Evolutionary conservation across 2,329 filamentous ascomycete genomes (phyloP).

Genomic region (Fusarium metavorans): DNA sequence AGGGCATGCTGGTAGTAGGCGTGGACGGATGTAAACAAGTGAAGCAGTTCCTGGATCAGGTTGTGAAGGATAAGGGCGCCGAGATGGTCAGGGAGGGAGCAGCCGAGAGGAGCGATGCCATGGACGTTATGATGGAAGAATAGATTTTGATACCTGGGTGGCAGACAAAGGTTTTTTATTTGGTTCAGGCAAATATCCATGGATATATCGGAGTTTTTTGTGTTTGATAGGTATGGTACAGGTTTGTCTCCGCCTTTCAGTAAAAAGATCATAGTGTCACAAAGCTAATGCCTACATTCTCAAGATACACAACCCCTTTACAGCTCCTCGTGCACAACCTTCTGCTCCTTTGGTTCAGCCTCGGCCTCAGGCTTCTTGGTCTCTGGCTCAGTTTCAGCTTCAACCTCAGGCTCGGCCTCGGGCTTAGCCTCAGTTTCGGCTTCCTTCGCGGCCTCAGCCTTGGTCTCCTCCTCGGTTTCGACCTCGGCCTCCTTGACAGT

Average conservation of each 20-base stretch:
- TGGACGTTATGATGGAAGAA: slow-evolving; percentile 65
- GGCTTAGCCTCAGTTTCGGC: slow-evolving; percentile 37
- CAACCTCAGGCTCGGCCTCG: slow-evolving; percentile 16
- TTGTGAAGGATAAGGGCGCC: slow-evolving; percentile 78
- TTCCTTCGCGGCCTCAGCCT: neutral
- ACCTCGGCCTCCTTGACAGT: slow-evolving; percentile 38
- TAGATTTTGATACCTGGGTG: slow-evolving; percentile 32
- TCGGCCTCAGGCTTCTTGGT: slow-evolving; percentile 40
- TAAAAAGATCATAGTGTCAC: slow-evolving; percentile 28
- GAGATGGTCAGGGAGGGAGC: slow-evolving; percentile 71
- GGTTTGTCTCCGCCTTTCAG: slow-evolving; percentile 29
- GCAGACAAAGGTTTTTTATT: neutral
- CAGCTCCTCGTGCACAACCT: slow-evolving; percentile 62
- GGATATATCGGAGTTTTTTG: slow-evolving; percentile 37
- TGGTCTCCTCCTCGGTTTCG: slow-evolving; percentile 22
- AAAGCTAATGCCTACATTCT: slow-evolving; percentile 34
- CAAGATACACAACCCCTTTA: slow-evolving; percentile 45
- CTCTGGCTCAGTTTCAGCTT: slow-evolving; percentile 13
- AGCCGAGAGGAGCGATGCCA: slow-evolving; percentile 60
- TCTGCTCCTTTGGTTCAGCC: slow-evolving; percentile 42
- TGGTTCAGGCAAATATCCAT: slow-evolving; percentile 11
- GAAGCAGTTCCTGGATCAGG: slow-evolving; percentile 81
- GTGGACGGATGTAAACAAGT: slow-evolving; percentile 93
- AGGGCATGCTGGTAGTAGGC: slow-evolving; percentile 93
- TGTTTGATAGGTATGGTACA: slow-evolving; percentile 31